Evolutionary conservation across 257 asterid genomes (phyloP), one percentile per base, ranked within the genome.

Genomic region (Hygrophila difformis): DNA sequence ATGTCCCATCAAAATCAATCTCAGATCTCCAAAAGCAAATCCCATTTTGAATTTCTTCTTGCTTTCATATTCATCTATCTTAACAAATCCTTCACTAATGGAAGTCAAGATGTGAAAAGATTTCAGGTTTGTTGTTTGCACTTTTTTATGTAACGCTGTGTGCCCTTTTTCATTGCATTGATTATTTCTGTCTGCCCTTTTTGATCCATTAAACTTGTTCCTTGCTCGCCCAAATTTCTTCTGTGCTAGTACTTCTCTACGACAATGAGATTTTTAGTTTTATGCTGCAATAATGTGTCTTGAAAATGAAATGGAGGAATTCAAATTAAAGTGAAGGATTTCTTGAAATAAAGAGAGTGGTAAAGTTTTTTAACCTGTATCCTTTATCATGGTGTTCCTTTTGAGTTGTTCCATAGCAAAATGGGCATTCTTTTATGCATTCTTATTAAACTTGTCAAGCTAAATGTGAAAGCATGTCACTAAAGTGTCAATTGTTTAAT

Each of bases 1-100:
- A 44, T 53, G 63, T 18, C 56, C 65, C 64, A 53, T 71, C 71
- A 55, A 43, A 38, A 49, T 67, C 72, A 39, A 38, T 6, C 51
- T 41, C 79, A 56, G 72, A 67, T 67, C 79, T 67, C 71, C 51
- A 42, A 49, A 21, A 42, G 10, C 45, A 35, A 47, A 4, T 11
- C 61, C 61, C 62, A 45, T 59, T 51, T 42, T 44, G 18, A 47
- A 41, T 15, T 5, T 39, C 14, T 44, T 35, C 51, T 39, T 21
- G 31, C 59, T 28, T 37, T 46, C 50, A 21, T 47, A 47, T 26
- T 31, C 34, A 18, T 51, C n/a, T n/a, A n/a, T n/a, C n/a, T n/a
- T n/a, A n/a, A n/a, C n/a, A n/a, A 45, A 46, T 18, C 35, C 47
- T 29, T 43, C 55, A 15, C 37, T 31, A 14, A 19, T 48, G 53